Percentiles rank a stretch among this genome's conserved stretches.
phyloP scores from a whole-genome alignment of 805 yeast species.

The Saccharomycopsis vini region DNA sequence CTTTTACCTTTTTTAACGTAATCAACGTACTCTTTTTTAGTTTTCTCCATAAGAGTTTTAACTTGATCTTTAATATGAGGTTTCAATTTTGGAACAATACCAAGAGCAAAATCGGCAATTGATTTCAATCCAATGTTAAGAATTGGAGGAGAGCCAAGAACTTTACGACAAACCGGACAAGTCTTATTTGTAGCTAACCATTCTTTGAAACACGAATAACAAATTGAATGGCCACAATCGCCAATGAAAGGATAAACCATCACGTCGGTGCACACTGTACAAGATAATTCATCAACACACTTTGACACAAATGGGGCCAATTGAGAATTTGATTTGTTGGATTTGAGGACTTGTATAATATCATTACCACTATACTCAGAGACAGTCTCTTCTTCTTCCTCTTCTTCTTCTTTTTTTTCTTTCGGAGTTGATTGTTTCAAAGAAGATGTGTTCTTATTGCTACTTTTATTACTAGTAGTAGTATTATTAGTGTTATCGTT shows the following conservation, averaged over 20 bases:
- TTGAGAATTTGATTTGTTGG: background rate
- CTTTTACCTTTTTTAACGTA: background rate
- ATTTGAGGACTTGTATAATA: background rate
- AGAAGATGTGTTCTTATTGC: too few species aligned
- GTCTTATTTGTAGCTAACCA: constrained; percentile 2
- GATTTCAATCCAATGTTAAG: constrained; percentile 1
- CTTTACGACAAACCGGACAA: constrained; percentile 7
- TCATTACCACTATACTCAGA: too few species aligned
- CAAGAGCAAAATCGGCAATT: background rate
- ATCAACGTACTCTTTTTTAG: background rate
- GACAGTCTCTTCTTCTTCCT: too few species aligned
- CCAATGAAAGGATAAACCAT: constrained; percentile 7
- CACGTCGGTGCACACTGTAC: constrained; percentile 3
- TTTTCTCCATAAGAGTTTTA: background rate
- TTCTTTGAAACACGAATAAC: constrained; percentile 8
- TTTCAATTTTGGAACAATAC: background rate
- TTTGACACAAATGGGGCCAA: background rate
- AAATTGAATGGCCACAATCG: constrained; percentile 6
- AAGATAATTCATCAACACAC: background rate
- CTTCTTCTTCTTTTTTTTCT: too few species aligned
- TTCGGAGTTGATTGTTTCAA: too few species aligned
- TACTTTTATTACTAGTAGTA: too few species aligned
- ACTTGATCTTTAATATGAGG: background rate
- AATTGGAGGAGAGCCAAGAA: background rate
- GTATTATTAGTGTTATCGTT: too few species aligned